phyloP scores from a whole-genome alignment of 805 yeast species.

The Lipomyces starkeyi region DNA sequence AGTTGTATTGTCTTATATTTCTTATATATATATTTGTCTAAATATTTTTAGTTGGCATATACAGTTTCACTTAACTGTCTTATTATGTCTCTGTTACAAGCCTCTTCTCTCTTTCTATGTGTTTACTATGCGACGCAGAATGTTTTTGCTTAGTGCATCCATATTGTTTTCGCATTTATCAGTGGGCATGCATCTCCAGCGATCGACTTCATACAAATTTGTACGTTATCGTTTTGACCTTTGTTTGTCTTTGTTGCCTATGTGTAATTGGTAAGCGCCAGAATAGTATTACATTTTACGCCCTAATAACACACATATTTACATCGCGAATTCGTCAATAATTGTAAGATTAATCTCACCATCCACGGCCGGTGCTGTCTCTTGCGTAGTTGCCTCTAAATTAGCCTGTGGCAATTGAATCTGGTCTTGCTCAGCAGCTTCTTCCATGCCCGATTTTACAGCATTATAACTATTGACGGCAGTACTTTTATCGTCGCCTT shows the following conservation, averaged over 20 bases:
- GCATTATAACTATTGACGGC: background rate
- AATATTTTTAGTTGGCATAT: background rate
- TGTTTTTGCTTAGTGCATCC: background rate
- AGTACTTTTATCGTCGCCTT: background rate
- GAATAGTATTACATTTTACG: background rate
- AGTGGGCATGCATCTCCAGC: background rate
- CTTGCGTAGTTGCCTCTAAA: background rate
- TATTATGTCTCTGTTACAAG: background rate
- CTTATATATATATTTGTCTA: background rate
- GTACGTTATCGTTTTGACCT: background rate
- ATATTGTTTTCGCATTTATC: background rate
- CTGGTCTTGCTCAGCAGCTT: background rate
- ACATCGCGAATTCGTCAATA: slow-evolving; percentile 29
- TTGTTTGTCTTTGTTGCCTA: background rate
- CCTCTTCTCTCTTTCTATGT: background rate
- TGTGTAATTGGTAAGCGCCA: background rate
- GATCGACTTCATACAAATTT: background rate
- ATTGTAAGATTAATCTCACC: slow-evolving; percentile 34
- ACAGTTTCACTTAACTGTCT: background rate
- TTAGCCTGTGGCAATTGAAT: background rate
- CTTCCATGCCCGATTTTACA: slow-evolving; percentile 6
- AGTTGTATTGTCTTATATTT: background rate
- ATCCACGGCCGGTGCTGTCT: slow-evolving; percentile 20
- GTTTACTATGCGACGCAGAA: background rate
- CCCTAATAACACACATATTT: slow-evolving; percentile 3